Percentiles rank a stretch among this genome's conserved stretches.
Conservation (phyloP, 2,329 filamentous ascomycete genomes). For the Venturia pyrina region DNA sequence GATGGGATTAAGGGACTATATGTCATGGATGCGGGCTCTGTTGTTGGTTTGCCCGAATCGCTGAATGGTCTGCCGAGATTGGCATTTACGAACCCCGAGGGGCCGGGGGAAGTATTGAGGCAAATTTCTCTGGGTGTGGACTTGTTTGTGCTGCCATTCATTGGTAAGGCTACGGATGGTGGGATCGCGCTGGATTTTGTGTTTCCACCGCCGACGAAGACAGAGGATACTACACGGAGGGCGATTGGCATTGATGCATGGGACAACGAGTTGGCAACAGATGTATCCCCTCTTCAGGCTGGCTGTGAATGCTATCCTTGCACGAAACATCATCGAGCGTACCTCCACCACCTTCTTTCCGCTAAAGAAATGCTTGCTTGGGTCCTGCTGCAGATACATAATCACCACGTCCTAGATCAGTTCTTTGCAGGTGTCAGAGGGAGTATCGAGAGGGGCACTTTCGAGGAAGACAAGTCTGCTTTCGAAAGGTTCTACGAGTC, state of each 20-base stretch:
- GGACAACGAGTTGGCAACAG: slow-evolving; percentile 46
- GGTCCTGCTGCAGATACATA: slow-evolving; percentile 87
- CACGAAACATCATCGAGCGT: slow-evolving; percentile 73
- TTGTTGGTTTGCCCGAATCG: slow-evolving; percentile 53
- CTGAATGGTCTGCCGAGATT: slow-evolving; percentile 60
- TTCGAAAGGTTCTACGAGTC: slow-evolving; percentile 63
- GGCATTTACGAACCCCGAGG: slow-evolving; percentile 58
- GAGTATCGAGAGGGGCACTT: slow-evolving; percentile 49
- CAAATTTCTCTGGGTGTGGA: slow-evolving; percentile 72
- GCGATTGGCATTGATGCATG: slow-evolving; percentile 74
- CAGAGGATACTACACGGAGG: slow-evolving; percentile 17
- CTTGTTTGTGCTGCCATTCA: slow-evolving; percentile 66
- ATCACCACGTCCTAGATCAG: slow-evolving; percentile 58
- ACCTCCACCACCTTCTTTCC: slow-evolving; percentile 73
- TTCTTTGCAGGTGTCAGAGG: slow-evolving; percentile 66
- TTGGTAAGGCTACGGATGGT: slow-evolving; percentile 65
- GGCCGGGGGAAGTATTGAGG: slow-evolving; percentile 67
- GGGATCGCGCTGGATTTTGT: slow-evolving; percentile 74
- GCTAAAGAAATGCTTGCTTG: slow-evolving; percentile 97
- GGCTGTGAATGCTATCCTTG: slow-evolving; percentile 77
- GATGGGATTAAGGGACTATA: slow-evolving; percentile 58
- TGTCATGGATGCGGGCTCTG: slow-evolving; percentile 62
- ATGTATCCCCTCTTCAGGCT: slow-evolving; percentile 50
- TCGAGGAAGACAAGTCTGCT: slow-evolving; percentile 41
- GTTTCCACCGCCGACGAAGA: slow-evolving; percentile 46